Base-by-base conservation (phyloP, 495 filamentous ascomycete species). In the Aspergillus haitiensis region DNA sequence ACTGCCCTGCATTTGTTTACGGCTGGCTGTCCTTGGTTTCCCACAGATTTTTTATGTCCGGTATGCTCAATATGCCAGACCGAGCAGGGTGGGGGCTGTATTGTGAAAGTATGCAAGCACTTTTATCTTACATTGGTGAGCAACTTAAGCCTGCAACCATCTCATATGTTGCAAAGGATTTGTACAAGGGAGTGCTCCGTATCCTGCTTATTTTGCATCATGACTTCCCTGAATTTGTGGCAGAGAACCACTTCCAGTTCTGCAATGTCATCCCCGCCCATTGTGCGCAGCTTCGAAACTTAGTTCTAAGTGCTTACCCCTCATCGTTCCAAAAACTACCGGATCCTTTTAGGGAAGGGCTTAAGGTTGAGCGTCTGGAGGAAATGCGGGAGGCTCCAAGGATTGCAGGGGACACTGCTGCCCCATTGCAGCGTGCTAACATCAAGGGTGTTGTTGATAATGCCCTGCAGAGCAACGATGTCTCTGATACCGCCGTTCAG, bases 161-260 rank as follows among this genome's bases (percentile, higher is more conserved):
- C n/a, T 74, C 87, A 2, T 77, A 83, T 36, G 78, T 90, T 36
- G 83, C 86, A 33, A 93, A 90, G 72, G 88, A 91, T 50, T 82
- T 94, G 47, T 98, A 97, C 70, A 86, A 90, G 63, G 91, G 87
- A 3, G 83, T 89, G 7, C 79, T 96, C 31, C 89, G 94, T 63
- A 82, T 96, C 56, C 72, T 98, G 60, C 75, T 94, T 16, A 82
- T 97, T 37, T 78, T 99, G 49, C 88, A 95, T 57, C 94, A 98
- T 63, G 94, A 99, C 69, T 97, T 90, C 73, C 90, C 92, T 0
- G 92, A 96, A 56, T 98, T 96, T 70, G 79, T 98, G 44, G 87
- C 88, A 32, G 89, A 93, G 63, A 89, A 94, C 68, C 89, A 96
- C 63, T 86, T 88, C 62, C 84, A 87, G 57, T 84, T 99, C 46